Percentiles rank a stretch among this genome's conserved stretches.
Conservation (phyloP, 176 grass and related monocot species). For the Ampelocalamus luodianensis region DNA sequence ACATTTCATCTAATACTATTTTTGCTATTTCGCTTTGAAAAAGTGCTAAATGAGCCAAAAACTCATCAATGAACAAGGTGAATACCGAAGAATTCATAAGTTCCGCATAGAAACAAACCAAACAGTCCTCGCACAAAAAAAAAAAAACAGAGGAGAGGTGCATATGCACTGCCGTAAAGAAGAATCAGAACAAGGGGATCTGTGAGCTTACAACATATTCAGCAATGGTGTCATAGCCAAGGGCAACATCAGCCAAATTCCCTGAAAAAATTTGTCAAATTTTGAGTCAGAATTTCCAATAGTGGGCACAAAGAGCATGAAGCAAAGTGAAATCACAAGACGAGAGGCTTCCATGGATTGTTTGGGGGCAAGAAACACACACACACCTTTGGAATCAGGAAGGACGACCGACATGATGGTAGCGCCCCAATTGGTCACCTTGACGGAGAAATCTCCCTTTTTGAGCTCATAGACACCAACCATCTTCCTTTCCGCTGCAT, state of each 20-base stretch:
- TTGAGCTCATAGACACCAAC: conserved; percentile 77
- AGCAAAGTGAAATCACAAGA: background rate
- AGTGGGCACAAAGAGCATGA: background rate
- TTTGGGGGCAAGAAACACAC: background rate
- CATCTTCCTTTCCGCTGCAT: conserved; percentile 49
- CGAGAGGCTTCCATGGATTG: background rate
- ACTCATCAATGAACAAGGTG: background rate
- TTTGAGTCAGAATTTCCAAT: background rate
- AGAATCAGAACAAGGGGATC: background rate
- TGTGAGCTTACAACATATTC: conserved; percentile 73
- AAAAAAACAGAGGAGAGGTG: background rate
- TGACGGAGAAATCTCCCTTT: conserved; percentile 75
- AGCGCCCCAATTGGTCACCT: conserved; percentile 85
- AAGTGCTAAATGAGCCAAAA: no score
- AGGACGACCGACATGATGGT: conserved; percentile 71
- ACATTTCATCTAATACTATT: no score
- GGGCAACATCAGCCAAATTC: conserved; percentile 65
- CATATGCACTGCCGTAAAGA: background rate
- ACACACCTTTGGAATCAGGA: conserved; percentile 81
- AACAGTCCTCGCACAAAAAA: background rate
- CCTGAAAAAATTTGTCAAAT: conserved; percentile 45
- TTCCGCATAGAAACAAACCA: background rate
- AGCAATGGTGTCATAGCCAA: conserved; percentile 83
- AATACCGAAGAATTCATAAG: background rate
- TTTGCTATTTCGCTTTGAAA: no score